Conservation (phyloP, 2,329 filamentous ascomycete species). For the Capronia americana region DNA sequence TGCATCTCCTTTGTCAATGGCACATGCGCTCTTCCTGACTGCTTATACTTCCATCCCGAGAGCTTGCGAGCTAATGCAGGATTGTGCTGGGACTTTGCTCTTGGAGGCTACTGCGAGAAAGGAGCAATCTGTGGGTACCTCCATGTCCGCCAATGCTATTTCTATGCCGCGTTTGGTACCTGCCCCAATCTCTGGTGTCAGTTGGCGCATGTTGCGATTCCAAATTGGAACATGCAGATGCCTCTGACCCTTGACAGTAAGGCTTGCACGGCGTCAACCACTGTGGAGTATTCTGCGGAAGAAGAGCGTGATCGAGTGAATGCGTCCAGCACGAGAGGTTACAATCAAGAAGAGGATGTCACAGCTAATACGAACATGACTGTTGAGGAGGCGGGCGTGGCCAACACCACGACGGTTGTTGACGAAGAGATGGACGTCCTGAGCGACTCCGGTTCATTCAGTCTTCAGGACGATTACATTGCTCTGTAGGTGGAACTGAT, state of each 20-base stretch:
- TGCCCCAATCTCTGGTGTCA: slow-evolving; percentile 5
- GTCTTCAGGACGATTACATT: slow-evolving; percentile 7
- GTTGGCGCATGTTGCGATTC: slow-evolving; percentile 2
- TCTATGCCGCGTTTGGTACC: not conserved
- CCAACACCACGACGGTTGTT: not conserved
- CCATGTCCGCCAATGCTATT: not conserved
- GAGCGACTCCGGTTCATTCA: not conserved
- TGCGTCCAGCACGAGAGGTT: not conserved
- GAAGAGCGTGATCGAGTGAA: not conserved
- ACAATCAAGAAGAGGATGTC: not conserved
- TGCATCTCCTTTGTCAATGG: not conserved
- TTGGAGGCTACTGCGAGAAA: slow-evolving; percentile 3
- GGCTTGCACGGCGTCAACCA: not conserved
- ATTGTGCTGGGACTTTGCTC: not conserved
- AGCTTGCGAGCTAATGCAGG: not conserved
- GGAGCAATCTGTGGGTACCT: slow-evolving; percentile 1
- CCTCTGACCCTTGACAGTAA: not conserved
- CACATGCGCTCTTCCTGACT: not conserved
- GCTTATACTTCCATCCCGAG: not conserved
- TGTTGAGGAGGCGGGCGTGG: not conserved
- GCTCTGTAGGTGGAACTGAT: slow-evolving; percentile 2
- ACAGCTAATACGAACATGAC: not conserved
- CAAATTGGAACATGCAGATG: not conserved
- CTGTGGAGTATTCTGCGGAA: not conserved
- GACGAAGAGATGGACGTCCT: not conserved